These are phyloP conservation scores for Flagelloscypha sp. DNA, from an alignment of 768 basidiomycete genomes.

Conservation along the genomic window DNA sequence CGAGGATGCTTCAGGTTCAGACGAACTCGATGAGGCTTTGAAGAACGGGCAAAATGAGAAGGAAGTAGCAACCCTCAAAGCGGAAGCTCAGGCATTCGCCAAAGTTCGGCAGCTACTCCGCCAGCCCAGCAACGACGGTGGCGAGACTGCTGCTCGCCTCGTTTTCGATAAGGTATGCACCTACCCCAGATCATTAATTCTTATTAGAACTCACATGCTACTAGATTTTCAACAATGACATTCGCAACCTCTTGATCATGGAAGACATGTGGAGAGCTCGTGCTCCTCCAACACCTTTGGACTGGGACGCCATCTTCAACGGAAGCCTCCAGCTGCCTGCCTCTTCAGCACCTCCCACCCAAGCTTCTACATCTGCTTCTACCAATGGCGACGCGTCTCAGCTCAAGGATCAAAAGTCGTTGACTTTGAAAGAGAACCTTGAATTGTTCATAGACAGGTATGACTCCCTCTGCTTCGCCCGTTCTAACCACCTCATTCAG, in stretches of 20 bases:
- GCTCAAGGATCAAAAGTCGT: slow-evolving; percentile 74
- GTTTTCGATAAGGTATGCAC: slow-evolving; percentile 78
- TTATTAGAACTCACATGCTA: slow-evolving; percentile 1
- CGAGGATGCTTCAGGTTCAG: slow-evolving; percentile 61
- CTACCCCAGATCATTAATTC: not conserved
- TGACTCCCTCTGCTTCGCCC: slow-evolving; percentile 4
- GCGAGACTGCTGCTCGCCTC: slow-evolving; percentile 48
- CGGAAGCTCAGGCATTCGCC: slow-evolving; percentile 83
- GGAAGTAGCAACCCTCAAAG: slow-evolving; percentile 84
- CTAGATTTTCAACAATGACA: slow-evolving; percentile 85
- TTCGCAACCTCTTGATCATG: slow-evolving; percentile 86
- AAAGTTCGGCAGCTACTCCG: slow-evolving; percentile 68
- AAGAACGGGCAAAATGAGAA: slow-evolving; percentile 92
- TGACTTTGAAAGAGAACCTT: slow-evolving; percentile 76
- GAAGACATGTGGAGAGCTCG: slow-evolving; percentile 94
- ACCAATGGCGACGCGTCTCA: slow-evolving; percentile 14
- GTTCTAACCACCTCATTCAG: not conserved
- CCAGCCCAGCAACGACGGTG: slow-evolving; percentile 22
- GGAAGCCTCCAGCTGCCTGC: slow-evolving; percentile 44
- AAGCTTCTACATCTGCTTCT: slow-evolving; percentile 7
- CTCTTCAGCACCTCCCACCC: slow-evolving; percentile 6
- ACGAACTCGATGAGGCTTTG: slow-evolving; percentile 91
- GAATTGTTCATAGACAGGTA: slow-evolving; percentile 82
- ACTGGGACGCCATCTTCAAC: slow-evolving; percentile 67
- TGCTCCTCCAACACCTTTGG: slow-evolving; percentile 77